Percentiles rank a stretch among this genome's conserved stretches.
Evolutionary conservation across 2,329 filamentous ascomycete genomes (phyloP).

Genomic region (Epicoccum nigrum): DNA sequence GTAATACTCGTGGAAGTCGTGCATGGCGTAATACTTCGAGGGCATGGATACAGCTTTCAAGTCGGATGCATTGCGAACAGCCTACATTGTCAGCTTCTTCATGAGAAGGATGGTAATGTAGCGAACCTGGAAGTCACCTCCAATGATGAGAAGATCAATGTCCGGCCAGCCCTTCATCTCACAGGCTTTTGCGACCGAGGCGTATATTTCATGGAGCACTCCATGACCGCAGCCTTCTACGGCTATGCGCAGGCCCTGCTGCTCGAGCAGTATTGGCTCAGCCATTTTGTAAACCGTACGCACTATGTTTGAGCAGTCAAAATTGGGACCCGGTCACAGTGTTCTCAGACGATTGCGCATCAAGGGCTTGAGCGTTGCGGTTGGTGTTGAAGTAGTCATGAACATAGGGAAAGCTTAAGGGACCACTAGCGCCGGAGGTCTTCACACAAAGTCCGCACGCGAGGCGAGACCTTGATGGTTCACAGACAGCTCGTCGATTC

Average conservation of each 20-base stretch:
- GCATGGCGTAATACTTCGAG: conserved; percentile 82
- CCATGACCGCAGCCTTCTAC: conserved; percentile 94
- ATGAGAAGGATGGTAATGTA: background rate
- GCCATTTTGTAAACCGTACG: conserved; percentile 25
- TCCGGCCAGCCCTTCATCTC: conserved; percentile 75
- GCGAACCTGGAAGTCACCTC: conserved; percentile 87
- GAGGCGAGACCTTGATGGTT: conserved; percentile 15
- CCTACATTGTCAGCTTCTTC: conserved; percentile 55
- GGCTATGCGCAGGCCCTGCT: conserved; percentile 68
- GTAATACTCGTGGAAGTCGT: conserved; percentile 96
- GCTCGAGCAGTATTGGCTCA: conserved; percentile 29
- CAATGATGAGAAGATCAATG: conserved; percentile 90
- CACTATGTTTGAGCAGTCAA: background rate
- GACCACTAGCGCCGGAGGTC: conserved; percentile 36
- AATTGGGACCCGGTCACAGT: background rate
- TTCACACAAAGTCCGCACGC: conserved; percentile 14
- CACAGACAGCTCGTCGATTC: conserved; percentile 19
- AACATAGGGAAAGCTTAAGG: conserved; percentile 16
- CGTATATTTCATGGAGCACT: conserved; percentile 88
- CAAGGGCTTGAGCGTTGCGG: background rate
- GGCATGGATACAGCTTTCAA: conserved; percentile 89
- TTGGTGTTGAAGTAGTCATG: background rate
- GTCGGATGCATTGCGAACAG: conserved; percentile 86
- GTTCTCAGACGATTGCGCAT: background rate
- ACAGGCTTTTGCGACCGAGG: conserved; percentile 73